phyloP scores from a whole-genome alignment of 2,329 filamentous ascomycete genomes.

The Neonectria neomacrospora region DNA sequence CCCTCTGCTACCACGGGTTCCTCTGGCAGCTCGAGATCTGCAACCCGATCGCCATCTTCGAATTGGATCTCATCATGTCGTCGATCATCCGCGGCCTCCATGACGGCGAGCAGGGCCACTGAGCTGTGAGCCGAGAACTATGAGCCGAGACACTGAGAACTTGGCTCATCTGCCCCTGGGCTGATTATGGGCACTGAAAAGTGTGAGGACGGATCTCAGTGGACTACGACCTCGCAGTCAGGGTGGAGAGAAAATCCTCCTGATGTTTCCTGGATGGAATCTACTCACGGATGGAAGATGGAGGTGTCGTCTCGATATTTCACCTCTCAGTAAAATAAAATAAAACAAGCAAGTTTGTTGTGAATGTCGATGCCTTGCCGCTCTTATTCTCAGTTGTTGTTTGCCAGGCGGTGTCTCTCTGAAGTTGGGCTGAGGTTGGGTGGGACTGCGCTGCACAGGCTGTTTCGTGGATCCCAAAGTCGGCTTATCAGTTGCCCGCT shows the following conservation, averaged over 20 bases:
- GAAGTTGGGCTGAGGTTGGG: slow-evolving; percentile 26
- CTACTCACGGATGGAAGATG: background rate
- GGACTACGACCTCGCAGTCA: background rate
- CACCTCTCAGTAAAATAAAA: background rate
- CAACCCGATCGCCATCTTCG: slow-evolving; percentile 18
- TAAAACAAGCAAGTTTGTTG: background rate
- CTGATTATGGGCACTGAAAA: slow-evolving; percentile 1
- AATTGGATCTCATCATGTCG: slow-evolving; percentile 23
- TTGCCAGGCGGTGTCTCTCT: slow-evolving; percentile 26
- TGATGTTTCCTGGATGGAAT: background rate
- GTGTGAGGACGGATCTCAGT: background rate
- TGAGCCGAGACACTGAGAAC: background rate
- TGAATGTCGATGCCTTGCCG: background rate
- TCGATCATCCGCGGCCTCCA: slow-evolving; percentile 17
- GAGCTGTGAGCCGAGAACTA: background rate
- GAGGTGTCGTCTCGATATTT: background rate
- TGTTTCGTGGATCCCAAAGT: slow-evolving; percentile 6
- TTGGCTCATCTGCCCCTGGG: background rate
- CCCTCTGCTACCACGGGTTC: background rate
- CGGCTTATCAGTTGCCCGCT: slow-evolving; percentile 13
- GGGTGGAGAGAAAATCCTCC: background rate
- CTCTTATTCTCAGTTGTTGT: slow-evolving; percentile 7
- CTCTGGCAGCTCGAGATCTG: slow-evolving; percentile 9
- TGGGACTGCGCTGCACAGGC: slow-evolving; percentile 15
- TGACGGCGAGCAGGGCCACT: slow-evolving; percentile 3